A percentile compares a stretch with the other conserved stretches of the same genome.
phyloP scores from a whole-genome alignment of 2,329 filamentous ascomycete species.

The Sporothrix sp. region DNA sequence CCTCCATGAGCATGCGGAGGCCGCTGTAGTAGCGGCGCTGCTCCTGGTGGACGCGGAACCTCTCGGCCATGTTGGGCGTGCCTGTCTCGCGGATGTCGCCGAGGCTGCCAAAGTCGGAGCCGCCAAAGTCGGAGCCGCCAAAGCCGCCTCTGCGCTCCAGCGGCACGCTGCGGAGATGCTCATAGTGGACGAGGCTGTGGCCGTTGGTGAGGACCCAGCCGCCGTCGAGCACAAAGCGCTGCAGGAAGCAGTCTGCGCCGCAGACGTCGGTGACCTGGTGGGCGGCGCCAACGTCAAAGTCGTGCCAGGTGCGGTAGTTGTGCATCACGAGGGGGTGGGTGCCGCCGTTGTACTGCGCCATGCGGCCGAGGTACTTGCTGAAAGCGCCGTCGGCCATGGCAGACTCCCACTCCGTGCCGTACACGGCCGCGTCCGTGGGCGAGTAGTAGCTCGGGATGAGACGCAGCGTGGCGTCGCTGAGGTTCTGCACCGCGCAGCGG shows the following conservation, averaged over 20 bases:
- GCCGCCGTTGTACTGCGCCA: constrained; percentile 28
- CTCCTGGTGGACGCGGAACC: background rate
- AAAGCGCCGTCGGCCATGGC: background rate
- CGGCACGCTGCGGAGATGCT: background rate
- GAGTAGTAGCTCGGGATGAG: constrained; percentile 35
- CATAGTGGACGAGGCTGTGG: constrained; percentile 34
- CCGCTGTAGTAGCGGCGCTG: constrained; percentile 18
- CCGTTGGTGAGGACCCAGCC: constrained; percentile 40
- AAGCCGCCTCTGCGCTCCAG: background rate
- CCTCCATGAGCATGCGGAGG: constrained; percentile 26
- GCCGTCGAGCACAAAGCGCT: constrained; percentile 36
- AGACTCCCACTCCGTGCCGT: constrained; percentile 21
- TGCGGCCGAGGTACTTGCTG: constrained; percentile 16
- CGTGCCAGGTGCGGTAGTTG: constrained; percentile 30
- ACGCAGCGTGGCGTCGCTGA: constrained; percentile 28
- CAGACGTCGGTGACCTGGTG: constrained; percentile 34
- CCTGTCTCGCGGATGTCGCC: background rate
- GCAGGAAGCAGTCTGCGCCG: constrained; percentile 38
- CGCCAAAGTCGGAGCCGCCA: background rate
- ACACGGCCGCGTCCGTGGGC: constrained; percentile 26
- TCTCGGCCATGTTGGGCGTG: background rate
- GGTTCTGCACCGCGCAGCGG: constrained; percentile 29
- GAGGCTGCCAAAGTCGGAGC: background rate
- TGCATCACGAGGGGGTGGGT: constrained; percentile 33
- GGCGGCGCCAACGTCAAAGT: constrained; percentile 31